A percentile compares a stretch with the other conserved stretches of the same genome.
These are phyloP conservation scores for Aspergillus costaricaensis DNA, from an alignment of 2,329 filamentous ascomycete species.

Conservation along the genomic window DNA sequence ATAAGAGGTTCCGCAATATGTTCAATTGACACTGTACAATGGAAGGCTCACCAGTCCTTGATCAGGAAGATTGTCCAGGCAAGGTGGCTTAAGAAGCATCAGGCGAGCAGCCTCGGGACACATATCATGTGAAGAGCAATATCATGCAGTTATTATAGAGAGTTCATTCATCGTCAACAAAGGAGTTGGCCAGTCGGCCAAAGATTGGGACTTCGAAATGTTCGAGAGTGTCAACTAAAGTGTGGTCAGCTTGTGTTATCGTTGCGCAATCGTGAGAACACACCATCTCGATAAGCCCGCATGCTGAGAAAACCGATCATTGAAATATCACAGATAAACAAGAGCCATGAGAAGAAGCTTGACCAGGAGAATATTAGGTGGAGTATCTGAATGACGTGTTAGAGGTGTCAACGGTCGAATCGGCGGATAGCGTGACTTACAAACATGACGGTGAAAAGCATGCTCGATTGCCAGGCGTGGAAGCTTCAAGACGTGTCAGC, in stretches of 20 bases:
- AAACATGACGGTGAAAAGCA: slow-evolving; percentile 73
- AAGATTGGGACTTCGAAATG: slow-evolving; percentile 87
- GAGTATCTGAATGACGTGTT: slow-evolving; percentile 60
- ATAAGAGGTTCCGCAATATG: not conserved
- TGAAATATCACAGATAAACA: slow-evolving; percentile 73
- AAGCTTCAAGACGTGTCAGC: slow-evolving; percentile 59
- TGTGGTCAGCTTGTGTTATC: slow-evolving; percentile 10
- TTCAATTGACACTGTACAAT: slow-evolving; percentile 7
- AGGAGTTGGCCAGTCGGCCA: slow-evolving; percentile 79
- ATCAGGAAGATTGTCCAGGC: not conserved
- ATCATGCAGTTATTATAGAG: not conserved
- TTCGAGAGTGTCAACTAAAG: slow-evolving; percentile 60
- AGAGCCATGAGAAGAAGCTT: slow-evolving; percentile 75
- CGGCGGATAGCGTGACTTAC: slow-evolving; percentile 38
- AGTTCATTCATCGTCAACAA: slow-evolving; percentile 78
- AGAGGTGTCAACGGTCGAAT: slow-evolving; percentile 4
- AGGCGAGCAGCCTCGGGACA: not conserved
- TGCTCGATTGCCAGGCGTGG: slow-evolving; percentile 91
- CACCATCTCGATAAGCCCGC: slow-evolving; percentile 81
- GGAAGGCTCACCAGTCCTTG: not conserved
- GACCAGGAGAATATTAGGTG: slow-evolving; percentile 89
- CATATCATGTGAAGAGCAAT: not conserved
- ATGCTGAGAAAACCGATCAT: slow-evolving; percentile 75
- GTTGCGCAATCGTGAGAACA: slow-evolving; percentile 30
- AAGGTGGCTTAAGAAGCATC: not conserved